phyloP scores from a whole-genome alignment of 106 monocot species.

The Chionographis japonica region DNA sequence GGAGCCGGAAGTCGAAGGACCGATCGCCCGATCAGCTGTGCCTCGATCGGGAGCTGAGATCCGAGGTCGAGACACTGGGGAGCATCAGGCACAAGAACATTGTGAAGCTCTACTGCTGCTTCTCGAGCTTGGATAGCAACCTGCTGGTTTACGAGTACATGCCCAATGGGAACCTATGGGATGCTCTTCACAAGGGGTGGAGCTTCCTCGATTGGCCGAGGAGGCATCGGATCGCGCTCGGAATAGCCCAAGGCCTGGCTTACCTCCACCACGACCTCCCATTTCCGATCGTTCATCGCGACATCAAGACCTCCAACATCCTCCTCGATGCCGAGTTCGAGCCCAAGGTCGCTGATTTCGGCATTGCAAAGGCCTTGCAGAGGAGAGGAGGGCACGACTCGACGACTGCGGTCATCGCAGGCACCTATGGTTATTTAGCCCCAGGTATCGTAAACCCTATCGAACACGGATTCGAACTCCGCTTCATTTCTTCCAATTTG shows the following conservation, averaged over 20 bases:
- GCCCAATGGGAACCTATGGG: slow-evolving; percentile 95
- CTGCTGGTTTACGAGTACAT: slow-evolving; percentile 95
- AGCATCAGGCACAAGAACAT: slow-evolving; percentile 99
- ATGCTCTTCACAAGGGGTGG: slow-evolving; percentile 67
- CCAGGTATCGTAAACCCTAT: slow-evolving; percentile 43
- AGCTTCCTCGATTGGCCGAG: slow-evolving; percentile 70
- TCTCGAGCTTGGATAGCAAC: slow-evolving; percentile 71
- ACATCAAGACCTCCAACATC: slow-evolving; percentile 90
- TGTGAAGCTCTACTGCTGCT: slow-evolving; percentile 92
- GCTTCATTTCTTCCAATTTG: background rate
- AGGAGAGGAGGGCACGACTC: slow-evolving; percentile 47
- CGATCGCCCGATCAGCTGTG: slow-evolving; percentile 11
- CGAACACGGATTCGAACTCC: background rate
- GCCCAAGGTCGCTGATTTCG: slow-evolving; percentile 95
- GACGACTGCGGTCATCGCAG: slow-evolving; percentile 59
- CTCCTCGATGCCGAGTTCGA: slow-evolving; percentile 83
- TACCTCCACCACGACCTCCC: slow-evolving; percentile 90
- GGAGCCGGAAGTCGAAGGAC: slow-evolving; percentile 39
- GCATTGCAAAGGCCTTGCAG: slow-evolving; percentile 86
- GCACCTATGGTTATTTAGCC: slow-evolving; percentile 90
- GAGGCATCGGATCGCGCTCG: slow-evolving; percentile 68
- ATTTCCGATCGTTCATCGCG: slow-evolving; percentile 80
- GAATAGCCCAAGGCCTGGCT: slow-evolving; percentile 80
- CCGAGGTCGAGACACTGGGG: slow-evolving; percentile 89
- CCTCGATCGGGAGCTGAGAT: slow-evolving; percentile 55